Evolutionary conservation across 768 basidiomycete species (phyloP).

Genomic region (Ramaria rubella): DNA sequence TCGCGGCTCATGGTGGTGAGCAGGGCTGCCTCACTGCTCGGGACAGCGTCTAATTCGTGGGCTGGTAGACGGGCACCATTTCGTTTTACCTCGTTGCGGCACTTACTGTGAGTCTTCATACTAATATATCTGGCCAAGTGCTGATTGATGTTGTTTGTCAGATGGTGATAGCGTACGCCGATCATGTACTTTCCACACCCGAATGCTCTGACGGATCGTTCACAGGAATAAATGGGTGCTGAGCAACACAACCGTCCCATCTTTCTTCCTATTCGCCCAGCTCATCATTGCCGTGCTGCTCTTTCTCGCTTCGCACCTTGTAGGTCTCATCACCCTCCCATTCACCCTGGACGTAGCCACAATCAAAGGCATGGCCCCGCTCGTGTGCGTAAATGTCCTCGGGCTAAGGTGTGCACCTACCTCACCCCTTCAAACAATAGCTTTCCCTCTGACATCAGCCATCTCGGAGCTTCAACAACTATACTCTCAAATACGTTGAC

Average conservation of each 20-base stretch:
- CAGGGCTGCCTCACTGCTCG: constrained; percentile 11
- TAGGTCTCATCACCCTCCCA: constrained; percentile 62
- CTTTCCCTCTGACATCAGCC: constrained; percentile 5
- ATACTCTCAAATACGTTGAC: constrained; percentile 88
- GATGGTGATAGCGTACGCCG: constrained; percentile 83
- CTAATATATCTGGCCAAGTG: background rate
- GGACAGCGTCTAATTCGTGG: constrained; percentile 19
- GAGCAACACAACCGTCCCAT: constrained; percentile 60
- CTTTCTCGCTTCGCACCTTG: constrained; percentile 55
- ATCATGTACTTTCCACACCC: constrained; percentile 20
- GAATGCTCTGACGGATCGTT: constrained; percentile 15
- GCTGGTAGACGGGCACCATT: constrained; percentile 60
- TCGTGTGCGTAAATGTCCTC: constrained; percentile 71
- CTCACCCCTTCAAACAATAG: background rate
- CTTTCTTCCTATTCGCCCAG: constrained; percentile 84
- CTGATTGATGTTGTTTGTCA: constrained; percentile 22
- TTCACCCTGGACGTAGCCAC: constrained; percentile 57
- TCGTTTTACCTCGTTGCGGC: constrained; percentile 87
- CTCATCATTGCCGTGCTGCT: constrained; percentile 73
- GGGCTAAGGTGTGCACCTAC: constrained; percentile 71
- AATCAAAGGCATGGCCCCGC: constrained; percentile 67
- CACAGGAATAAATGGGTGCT: constrained; percentile 89
- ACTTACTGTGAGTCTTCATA: constrained; percentile 55
- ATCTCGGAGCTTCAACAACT: constrained; percentile 69
- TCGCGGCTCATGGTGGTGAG: constrained; percentile 44